Evolutionary conservation across 148 eudicot genomes (phyloP).

Genomic region (Oxyria digyna): DNA sequence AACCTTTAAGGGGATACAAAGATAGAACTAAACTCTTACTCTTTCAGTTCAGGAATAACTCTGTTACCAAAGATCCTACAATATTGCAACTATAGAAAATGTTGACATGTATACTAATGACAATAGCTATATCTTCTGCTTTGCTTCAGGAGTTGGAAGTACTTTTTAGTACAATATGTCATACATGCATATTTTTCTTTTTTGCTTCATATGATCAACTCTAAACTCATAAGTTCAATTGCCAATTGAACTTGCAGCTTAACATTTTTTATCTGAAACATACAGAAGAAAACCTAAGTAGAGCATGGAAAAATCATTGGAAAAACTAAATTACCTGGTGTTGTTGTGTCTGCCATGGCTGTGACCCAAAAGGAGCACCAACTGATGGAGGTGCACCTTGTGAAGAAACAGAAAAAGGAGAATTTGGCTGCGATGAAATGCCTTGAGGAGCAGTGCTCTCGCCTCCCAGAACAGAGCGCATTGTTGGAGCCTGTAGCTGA

Average conservation of each 20-base stretch:
- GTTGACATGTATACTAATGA: too few species aligned
- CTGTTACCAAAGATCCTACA: too few species aligned
- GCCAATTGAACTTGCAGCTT: neutral
- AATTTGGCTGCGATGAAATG: constrained; percentile 25
- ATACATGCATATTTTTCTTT: too few species aligned
- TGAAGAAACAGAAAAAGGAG: constrained; percentile 44
- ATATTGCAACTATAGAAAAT: too few species aligned
- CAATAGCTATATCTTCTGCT: too few species aligned
- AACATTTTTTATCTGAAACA: neutral
- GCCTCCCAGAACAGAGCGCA: constrained; percentile 45
- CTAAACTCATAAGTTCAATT: neutral
- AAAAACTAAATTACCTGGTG: constrained; percentile 38
- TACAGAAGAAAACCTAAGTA: neutral
- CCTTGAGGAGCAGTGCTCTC: constrained; percentile 22
- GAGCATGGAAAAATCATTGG: neutral
- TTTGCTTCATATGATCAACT: neutral
- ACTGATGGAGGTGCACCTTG: constrained; percentile 34
- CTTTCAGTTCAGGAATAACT: too few species aligned
- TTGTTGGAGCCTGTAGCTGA: constrained; percentile 36
- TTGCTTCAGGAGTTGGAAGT: too few species aligned
- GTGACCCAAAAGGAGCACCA: constrained; percentile 58
- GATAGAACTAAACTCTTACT: too few species aligned
- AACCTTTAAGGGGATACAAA: too few species aligned
- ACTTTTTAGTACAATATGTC: too few species aligned
- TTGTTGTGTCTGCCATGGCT: constrained; percentile 45